Percentiles rank a stretch among this genome's conserved stretches.
These are phyloP conservation scores for Prunus armeniaca DNA, from an alignment of 306 rosid species.

Conservation along the genomic window DNA sequence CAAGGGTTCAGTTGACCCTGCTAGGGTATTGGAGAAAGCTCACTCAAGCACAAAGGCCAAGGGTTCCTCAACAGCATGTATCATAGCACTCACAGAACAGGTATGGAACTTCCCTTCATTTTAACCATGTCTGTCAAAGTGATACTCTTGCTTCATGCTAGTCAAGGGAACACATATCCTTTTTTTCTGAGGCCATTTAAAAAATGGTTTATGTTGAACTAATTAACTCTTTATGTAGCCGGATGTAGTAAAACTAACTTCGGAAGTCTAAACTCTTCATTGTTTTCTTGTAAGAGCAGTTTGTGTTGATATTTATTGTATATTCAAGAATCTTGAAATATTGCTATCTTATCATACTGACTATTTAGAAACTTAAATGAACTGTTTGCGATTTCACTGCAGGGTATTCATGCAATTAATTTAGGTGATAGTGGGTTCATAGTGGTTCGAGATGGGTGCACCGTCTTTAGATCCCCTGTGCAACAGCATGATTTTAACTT, in stretches of 20 bases:
- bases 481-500: slow-evolving; percentile 99
- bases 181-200: not conserved
- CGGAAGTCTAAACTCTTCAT: not conserved
- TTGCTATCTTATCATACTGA: not conserved
- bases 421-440: slow-evolving; percentile 98
- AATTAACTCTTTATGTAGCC: not conserved
- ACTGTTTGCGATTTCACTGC: slow-evolving; percentile 28
- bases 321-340: not conserved
- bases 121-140: not conserved
- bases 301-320: not conserved
- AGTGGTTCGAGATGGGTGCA: slow-evolving; percentile 92
- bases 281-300: not conserved
- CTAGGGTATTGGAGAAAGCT: slow-evolving; percentile 93
- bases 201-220: not conserved
- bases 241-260: not conserved
- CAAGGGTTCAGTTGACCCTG: slow-evolving; percentile 89
- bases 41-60: slow-evolving; percentile 83
- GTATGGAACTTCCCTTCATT: slow-evolving; percentile 35
- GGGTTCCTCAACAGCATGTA: slow-evolving; percentile 98
- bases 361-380: slow-evolving; percentile 7
- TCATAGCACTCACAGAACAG: slow-evolving; percentile 87
- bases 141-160: slow-evolving; percentile 3
- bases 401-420: slow-evolving; percentile 92
- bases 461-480: slow-evolving; percentile 83
- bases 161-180: not conserved